Evolutionary conservation across 371 early-diverging fungal genomes (phyloP), one percentile per base, ranked within the genome.

Genomic region (Chytridium lagenaria): DNA sequence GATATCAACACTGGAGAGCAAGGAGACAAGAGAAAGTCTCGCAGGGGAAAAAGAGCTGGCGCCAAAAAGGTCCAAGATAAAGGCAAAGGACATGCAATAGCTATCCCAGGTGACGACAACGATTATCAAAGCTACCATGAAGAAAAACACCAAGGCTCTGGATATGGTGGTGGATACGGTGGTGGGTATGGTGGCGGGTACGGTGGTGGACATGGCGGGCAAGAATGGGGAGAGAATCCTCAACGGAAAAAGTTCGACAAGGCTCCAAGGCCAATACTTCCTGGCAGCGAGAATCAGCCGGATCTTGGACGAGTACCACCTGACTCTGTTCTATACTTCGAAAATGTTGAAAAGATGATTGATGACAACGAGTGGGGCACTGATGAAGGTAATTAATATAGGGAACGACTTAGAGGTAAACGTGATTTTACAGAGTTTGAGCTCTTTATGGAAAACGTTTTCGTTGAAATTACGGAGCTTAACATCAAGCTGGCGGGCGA

Each of bases 401-500:
- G 3, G 61, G 28, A 37, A 16, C 36, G 7, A 30, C n/a, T 23
- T 59, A 71, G 63, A 63, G 59, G 16, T 26, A 63, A 15, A 12
- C 68, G 26, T 30, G 22, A 23, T 23, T 22, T 67, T 23, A 63
- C 77, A 89, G 93, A 93, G 64, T 89, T 86, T 63, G 83, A 89
- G 23, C 76, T 91, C 30, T 90, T 95, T 77, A 83, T 95, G 65
- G 84, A 86, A 51, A 93, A 92, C 78, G 91, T 93, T 1, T 94
- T 90, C 69, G 78, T 76, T 23, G 95, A 94, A 81, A 86, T 94
- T 16, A 88, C 91, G 39, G 90, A 89, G 66, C 90, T 92, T 67
- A 94, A 94, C 74, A 76, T 92, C 40, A 79, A 87, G 33, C 75
- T 94, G 22, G 89, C 92, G 0, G 88, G 90, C 0, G 93, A 94